A percentile compares a stretch with the other conserved stretches of the same genome.
phyloP scores from a whole-genome alignment of 179 eudicot species.

The Beta corolliflora region DNA sequence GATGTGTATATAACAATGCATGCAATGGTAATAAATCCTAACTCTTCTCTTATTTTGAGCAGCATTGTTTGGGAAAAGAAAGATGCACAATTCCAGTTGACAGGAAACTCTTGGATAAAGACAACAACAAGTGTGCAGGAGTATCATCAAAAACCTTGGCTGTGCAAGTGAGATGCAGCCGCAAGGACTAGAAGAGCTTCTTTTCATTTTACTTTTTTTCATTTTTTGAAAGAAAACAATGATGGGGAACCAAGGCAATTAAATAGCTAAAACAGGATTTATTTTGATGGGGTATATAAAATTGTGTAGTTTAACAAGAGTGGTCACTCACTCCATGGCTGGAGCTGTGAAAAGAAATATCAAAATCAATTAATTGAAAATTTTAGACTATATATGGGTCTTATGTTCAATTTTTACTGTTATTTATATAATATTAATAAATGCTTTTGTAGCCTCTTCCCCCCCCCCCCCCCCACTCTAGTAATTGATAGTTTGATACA shows the following conservation, averaged over 20 bases:
- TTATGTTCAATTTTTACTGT: too few relatives aligned
- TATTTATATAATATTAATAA: too few relatives aligned
- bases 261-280: not conserved
- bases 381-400: too few relatives aligned
- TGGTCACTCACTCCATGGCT: not conserved
- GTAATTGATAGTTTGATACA: too few relatives aligned
- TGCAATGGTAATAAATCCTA: not conserved
- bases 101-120: constrained; percentile 35
- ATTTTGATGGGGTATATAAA: not conserved
- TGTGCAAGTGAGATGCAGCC: constrained; percentile 66
- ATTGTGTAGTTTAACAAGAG: not conserved
- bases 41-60: constrained; percentile 13
- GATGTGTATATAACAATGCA: too few relatives aligned
- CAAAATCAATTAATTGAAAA: too few relatives aligned
- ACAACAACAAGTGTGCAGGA: constrained; percentile 43
- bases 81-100: constrained; percentile 61
- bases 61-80: constrained; percentile 63
- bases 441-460: too few relatives aligned
- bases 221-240: constrained; percentile 8
- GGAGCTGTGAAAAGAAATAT: not conserved
- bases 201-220: not conserved
- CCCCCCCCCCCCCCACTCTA: too few relatives aligned
- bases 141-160: constrained; percentile 51
- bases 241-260: not conserved
- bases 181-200: constrained; percentile 24